A percentile compares a stretch with the other conserved stretches of the same genome.
Evolutionary conservation across 2,329 filamentous ascomycete species (phyloP).

Genomic region (Paraconiothyrium brasiliense): DNA sequence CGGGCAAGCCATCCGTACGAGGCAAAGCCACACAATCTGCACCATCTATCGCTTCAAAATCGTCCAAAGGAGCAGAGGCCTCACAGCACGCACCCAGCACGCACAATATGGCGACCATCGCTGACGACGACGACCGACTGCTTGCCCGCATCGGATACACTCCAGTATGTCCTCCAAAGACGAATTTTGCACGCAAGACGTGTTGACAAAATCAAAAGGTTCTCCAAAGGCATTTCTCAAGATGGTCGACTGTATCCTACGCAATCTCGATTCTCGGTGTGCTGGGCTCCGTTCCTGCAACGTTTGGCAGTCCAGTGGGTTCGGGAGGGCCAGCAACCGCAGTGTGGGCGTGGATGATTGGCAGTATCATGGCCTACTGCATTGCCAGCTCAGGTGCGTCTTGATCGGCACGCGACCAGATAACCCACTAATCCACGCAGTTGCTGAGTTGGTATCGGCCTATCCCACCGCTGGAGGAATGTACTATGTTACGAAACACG

Average conservation of each 20-base stretch:
- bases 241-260: slow-evolving; percentile 73
- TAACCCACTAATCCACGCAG: slow-evolving; percentile 42
- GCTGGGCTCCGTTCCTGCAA: slow-evolving; percentile 71
- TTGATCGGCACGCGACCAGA: neutral
- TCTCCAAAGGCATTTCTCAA: slow-evolving; percentile 69
- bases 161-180: slow-evolving; percentile 58
- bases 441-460: slow-evolving; percentile 72
- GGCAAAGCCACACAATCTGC: slow-evolving; percentile 29
- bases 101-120: slow-evolving; percentile 58
- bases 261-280: slow-evolving; percentile 72
- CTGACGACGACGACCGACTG: slow-evolving; percentile 68
- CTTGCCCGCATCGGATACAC: slow-evolving; percentile 70
- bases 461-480: slow-evolving; percentile 74
- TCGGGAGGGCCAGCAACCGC: slow-evolving; percentile 70
- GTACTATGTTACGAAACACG: slow-evolving; percentile 74
- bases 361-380: slow-evolving; percentile 70
- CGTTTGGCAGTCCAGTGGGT: slow-evolving; percentile 66
- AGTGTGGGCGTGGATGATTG: slow-evolving; percentile 73
- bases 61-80: slow-evolving; percentile 38
- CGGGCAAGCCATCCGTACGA: slow-evolving; percentile 20
- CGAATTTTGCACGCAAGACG: neutral
- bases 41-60: slow-evolving; percentile 29
- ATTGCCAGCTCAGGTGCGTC: slow-evolving; percentile 66
- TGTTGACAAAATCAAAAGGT: slow-evolving; percentile 57
- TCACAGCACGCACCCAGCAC: slow-evolving; percentile 23